Percentiles rank a stretch among this genome's conserved stretches.
Conservation (phyloP, 1,284 basidiomycete genomes). For the Sporisorium exsertum region DNA sequence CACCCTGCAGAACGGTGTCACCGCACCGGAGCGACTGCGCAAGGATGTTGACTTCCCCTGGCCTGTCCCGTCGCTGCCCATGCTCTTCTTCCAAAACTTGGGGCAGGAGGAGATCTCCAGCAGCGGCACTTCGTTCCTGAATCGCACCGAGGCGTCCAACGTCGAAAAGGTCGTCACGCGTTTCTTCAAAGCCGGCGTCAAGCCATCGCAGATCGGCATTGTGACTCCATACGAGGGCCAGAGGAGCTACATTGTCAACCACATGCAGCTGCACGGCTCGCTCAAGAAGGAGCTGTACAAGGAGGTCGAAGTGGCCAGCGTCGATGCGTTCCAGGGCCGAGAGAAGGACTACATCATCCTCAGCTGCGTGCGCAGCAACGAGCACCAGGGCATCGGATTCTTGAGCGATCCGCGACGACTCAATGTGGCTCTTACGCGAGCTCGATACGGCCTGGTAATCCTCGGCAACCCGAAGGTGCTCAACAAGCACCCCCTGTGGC, state of each 20-base stretch:
- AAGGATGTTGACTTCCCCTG: slow-evolving; percentile 99
- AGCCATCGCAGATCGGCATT: slow-evolving; percentile 94
- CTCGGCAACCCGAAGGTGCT: slow-evolving; percentile 98
- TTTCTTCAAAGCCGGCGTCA: slow-evolving; percentile 98
- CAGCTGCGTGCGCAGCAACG: slow-evolving; percentile 98
- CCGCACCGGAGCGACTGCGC: slow-evolving; percentile 93
- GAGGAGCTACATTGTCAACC: slow-evolving; percentile 97
- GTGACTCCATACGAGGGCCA: slow-evolving; percentile 99
- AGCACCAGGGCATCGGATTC: slow-evolving; percentile 99
- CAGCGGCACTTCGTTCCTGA: slow-evolving; percentile 97
- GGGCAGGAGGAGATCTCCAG: slow-evolving; percentile 99
- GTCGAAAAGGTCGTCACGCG: slow-evolving; percentile 99
- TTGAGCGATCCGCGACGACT: slow-evolving; percentile 95
- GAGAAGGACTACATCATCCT: slow-evolving; percentile 99
- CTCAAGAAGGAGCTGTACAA: slow-evolving; percentile 99
- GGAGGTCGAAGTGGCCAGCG: slow-evolving; percentile 97
- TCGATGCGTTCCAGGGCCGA: slow-evolving; percentile 98
- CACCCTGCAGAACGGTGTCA: slow-evolving; percentile 97
- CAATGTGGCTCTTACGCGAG: slow-evolving; percentile 96
- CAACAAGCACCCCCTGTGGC: slow-evolving; percentile 91
- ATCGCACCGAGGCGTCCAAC: slow-evolving; percentile 97
- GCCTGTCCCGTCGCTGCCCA: slow-evolving; percentile 96
- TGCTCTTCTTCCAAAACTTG: slow-evolving; percentile 99
- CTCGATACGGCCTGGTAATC: slow-evolving; percentile 97
- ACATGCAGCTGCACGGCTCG: slow-evolving; percentile 99